Conservation (phyloP, 495 filamentous ascomycete species). For the Annulohypoxylon maeteangense region DNA sequence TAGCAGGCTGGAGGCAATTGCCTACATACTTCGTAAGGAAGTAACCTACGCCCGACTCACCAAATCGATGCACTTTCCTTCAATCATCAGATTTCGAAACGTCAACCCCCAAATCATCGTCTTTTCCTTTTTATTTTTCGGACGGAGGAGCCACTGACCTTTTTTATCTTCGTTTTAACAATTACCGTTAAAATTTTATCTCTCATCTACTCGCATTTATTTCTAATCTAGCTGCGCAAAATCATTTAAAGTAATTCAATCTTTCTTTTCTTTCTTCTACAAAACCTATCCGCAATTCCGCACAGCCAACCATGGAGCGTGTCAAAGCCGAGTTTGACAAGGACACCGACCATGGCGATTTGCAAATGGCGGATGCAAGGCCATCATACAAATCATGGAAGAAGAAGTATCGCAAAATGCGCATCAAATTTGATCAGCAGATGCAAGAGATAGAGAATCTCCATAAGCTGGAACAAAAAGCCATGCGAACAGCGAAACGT, state of each 20-base stretch:
- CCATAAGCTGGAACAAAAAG: conserved; percentile 80
- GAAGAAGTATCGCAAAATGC: conserved; percentile 97
- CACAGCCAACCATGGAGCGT: conserved; percentile 31
- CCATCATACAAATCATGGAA: conserved; percentile 64
- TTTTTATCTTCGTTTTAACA: background rate
- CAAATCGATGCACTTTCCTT: background rate
- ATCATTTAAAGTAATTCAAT: background rate
- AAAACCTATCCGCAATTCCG: background rate
- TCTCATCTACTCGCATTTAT: background rate
- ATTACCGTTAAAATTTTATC: background rate
- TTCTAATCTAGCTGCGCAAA: background rate
- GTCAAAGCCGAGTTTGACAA: conserved; percentile 42
- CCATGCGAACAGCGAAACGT: conserved; percentile 76
- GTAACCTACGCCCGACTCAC: background rate
- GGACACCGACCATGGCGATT: conserved; percentile 47
- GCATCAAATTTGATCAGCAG: conserved; percentile 81
- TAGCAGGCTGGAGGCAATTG: background rate
- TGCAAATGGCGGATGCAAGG: conserved; percentile 50
- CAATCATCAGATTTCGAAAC: conserved; percentile 14
- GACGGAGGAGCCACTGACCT: background rate
- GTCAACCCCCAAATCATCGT: conserved; percentile 4
- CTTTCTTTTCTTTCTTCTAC: conserved; percentile 4
- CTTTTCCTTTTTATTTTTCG: conserved; percentile 14
- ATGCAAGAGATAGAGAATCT: conserved; percentile 83
- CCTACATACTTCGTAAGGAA: conserved; percentile 3